These are phyloP conservation scores for Metschnikowia corniflorae DNA, from an alignment of 805 yeast species.

Conservation along the genomic window DNA sequence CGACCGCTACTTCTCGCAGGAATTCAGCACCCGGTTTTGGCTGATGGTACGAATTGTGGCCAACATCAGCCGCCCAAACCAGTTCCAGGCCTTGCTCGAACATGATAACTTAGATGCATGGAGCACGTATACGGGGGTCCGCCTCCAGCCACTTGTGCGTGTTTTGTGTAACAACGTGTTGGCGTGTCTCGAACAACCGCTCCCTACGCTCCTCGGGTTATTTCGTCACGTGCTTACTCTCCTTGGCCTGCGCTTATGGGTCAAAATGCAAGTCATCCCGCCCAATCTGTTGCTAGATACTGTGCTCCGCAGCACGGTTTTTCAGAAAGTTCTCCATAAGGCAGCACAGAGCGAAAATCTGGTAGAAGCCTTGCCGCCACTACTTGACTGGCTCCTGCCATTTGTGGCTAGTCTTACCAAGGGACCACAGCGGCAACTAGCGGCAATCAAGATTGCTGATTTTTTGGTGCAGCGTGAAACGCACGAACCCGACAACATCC, in stretches of 20 bases:
- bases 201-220: conserved; percentile 55
- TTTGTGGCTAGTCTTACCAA: conserved; percentile 42
- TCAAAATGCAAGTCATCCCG: conserved; percentile 47
- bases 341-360: conserved; percentile 7
- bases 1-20: conserved; percentile 44
- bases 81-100: conserved; percentile 21
- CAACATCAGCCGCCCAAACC: conserved; percentile 15
- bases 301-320: conserved; percentile 53
- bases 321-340: conserved; percentile 31
- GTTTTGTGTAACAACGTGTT: conserved; percentile 51
- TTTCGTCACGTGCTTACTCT: conserved; percentile 39
- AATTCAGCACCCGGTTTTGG: conserved; percentile 48
- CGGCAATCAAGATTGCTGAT: conserved; percentile 49
- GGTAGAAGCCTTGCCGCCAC: conserved; percentile 30
- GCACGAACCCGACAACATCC: neutral
- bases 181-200: conserved; percentile 45
- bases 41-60: conserved; percentile 34
- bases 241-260: conserved; percentile 45
- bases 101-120: conserved; percentile 31
- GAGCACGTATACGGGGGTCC: conserved; percentile 28
- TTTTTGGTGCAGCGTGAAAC: conserved; percentile 35
- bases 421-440: conserved; percentile 50
- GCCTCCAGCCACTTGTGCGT: conserved; percentile 33
- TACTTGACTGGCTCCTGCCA: conserved; percentile 54
- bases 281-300: conserved; percentile 57